Conservation (phyloP, 1,284 basidiomycete species). For the Rhizoctonia solani region DNA sequence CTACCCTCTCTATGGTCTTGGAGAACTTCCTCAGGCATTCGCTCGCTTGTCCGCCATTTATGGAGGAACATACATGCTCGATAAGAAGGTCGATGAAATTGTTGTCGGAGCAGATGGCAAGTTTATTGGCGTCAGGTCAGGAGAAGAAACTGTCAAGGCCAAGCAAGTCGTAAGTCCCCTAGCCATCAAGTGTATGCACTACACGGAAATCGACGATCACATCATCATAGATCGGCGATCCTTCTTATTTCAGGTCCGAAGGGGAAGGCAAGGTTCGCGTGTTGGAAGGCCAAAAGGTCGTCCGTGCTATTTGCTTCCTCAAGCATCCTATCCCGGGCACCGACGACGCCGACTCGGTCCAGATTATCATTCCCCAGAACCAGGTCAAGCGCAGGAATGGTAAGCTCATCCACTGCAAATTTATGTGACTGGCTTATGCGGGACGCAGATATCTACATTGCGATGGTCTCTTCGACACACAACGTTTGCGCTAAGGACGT, state of each 20-base stretch:
- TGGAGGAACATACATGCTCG: slow-evolving; percentile 99
- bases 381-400: slow-evolving; percentile 95
- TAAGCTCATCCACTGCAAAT: slow-evolving; percentile 48
- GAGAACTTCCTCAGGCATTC: slow-evolving; percentile 98
- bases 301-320: slow-evolving; percentile 96
- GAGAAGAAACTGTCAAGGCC: slow-evolving; percentile 92
- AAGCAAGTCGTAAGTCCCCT: slow-evolving; percentile 70
- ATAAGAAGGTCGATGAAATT: slow-evolving; percentile 93
- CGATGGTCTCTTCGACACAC: slow-evolving; percentile 95
- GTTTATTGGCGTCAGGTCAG: slow-evolving; percentile 91
- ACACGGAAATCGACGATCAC: background rate
- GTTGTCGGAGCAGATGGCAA: slow-evolving; percentile 85
- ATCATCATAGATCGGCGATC: slow-evolving; percentile 76
- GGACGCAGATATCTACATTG: slow-evolving; percentile 92
- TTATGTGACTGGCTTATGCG: slow-evolving; percentile 26
- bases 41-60: slow-evolving; percentile 98
- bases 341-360: slow-evolving; percentile 91
- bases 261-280: slow-evolving; percentile 81
- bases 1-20: slow-evolving; percentile 98
- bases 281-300: slow-evolving; percentile 91
- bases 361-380: slow-evolving; percentile 99
- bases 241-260: slow-evolving; percentile 91
- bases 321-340: slow-evolving; percentile 99
- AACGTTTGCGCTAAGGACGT: slow-evolving; percentile 96
- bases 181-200: no score